Evolutionary conservation across 345 rosid genomes (phyloP).

Genomic region (Eucalyptus erythrocorys): DNA sequence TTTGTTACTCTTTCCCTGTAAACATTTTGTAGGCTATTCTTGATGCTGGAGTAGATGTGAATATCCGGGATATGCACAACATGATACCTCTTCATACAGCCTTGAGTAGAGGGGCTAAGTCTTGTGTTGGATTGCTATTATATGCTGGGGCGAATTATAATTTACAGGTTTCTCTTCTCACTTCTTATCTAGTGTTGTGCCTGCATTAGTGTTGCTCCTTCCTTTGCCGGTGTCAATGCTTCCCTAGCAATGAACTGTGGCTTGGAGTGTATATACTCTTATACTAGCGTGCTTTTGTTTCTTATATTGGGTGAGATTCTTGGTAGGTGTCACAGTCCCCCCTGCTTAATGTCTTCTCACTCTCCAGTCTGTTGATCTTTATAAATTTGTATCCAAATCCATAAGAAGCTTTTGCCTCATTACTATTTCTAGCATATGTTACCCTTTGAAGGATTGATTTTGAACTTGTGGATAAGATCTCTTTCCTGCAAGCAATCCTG

Average conservation of each 20-base stretch:
- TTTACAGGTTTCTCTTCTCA: conserved; percentile 50
- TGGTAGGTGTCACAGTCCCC: background rate
- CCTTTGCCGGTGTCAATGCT: background rate
- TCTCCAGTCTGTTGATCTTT: background rate
- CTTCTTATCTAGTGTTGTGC: background rate
- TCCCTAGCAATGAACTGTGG: background rate
- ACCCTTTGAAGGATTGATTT: background rate
- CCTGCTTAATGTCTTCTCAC: background rate
- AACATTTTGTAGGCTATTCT: conserved; percentile 60
- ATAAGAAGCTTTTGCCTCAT: background rate
- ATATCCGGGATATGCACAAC: conserved; percentile 74
- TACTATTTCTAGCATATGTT: background rate
- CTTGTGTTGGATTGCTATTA: conserved; percentile 83
- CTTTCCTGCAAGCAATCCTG: background rate
- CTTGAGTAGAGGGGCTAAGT: conserved; percentile 81
- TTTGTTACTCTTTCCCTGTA: background rate
- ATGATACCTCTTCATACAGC: conserved; percentile 95
- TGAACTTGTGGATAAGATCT: background rate
- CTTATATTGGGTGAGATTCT: background rate
- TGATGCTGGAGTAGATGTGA: conserved; percentile 90
- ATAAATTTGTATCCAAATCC: background rate
- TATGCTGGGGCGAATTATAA: conserved; percentile 83
- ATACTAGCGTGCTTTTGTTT: background rate
- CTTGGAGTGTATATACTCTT: background rate
- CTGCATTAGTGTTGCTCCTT: background rate